Conservation (phyloP, 306 rosid genomes). For the Cyclanthera cordifolia region DNA sequence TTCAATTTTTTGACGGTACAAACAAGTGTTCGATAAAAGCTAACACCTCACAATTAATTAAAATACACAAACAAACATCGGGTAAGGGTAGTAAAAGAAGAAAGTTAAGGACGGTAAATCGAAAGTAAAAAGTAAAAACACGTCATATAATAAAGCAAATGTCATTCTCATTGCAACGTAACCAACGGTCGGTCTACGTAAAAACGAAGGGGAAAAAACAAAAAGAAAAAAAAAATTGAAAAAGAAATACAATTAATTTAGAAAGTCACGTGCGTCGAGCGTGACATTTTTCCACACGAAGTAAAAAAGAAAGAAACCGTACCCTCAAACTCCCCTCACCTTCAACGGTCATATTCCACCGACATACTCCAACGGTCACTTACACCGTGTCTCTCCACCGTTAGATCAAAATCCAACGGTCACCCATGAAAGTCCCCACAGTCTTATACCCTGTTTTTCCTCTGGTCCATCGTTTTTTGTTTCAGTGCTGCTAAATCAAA, state of each 20-base stretch:
- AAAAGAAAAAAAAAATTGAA: neutral
- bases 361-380: slow-evolving; percentile 57
- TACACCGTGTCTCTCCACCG: slow-evolving; percentile 25
- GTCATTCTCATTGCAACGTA: neutral
- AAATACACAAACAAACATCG: too few relatives aligned
- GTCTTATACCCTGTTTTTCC: slow-evolving; percentile 22
- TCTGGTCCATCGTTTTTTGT: slow-evolving; percentile 23
- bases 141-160: neutral
- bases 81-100: neutral
- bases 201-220: neutral
- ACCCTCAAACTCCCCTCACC: slow-evolving; percentile 20
- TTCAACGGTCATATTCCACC: slow-evolving; percentile 78
- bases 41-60: too few relatives aligned
- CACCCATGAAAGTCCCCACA: neutral
- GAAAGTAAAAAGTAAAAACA: neutral
- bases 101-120: neutral
- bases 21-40: too few relatives aligned
- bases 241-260: neutral
- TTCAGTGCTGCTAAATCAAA: slow-evolving; percentile 30
- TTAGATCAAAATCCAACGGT: slow-evolving; percentile 52
- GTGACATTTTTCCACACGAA: neutral
- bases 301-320: slow-evolving; percentile 20
- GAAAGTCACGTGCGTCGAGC: slow-evolving; percentile 3
- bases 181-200: slow-evolving; percentile 9
- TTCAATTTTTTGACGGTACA: too few relatives aligned